A percentile compares a stretch with the other conserved stretches of the same genome.
Conservation (phyloP, 1,284 basidiomycete species). For the Moniliophthora roreri region DNA sequence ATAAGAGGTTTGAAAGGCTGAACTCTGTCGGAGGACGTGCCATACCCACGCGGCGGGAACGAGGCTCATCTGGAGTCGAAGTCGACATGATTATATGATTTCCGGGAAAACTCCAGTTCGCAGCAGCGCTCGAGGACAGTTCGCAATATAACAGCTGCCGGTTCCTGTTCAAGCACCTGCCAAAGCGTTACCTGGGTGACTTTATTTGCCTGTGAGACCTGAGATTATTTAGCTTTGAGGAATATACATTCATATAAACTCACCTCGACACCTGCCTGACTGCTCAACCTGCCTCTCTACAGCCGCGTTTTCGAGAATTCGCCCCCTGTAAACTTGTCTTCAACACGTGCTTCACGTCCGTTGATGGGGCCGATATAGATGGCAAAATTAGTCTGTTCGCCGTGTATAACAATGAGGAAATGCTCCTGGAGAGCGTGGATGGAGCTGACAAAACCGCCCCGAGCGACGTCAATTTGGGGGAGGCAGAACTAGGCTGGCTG, state of each 20-base stretch:
- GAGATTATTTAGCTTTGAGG: background rate
- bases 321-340: conserved; percentile 1
- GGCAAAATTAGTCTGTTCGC: background rate
- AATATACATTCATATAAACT: background rate
- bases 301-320: background rate
- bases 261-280: background rate
- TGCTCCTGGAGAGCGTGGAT: background rate
- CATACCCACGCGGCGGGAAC: conserved; percentile 14
- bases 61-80: background rate
- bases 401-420: background rate
- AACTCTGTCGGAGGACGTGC: conserved; percentile 24
- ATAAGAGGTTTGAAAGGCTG: conserved; percentile 9
- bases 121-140: too few species aligned
- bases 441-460: background rate
- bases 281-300: background rate
- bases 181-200: background rate
- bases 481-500: background rate
- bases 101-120: background rate
- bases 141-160: too few species aligned
- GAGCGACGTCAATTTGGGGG: background rate
- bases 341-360: background rate
- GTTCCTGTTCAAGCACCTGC: too few species aligned
- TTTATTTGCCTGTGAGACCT: background rate
- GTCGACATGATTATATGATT: background rate
- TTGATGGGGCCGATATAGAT: background rate